Base-by-base conservation (phyloP, 208 protist genomes). In the Porcisia hertigi region DNA sequence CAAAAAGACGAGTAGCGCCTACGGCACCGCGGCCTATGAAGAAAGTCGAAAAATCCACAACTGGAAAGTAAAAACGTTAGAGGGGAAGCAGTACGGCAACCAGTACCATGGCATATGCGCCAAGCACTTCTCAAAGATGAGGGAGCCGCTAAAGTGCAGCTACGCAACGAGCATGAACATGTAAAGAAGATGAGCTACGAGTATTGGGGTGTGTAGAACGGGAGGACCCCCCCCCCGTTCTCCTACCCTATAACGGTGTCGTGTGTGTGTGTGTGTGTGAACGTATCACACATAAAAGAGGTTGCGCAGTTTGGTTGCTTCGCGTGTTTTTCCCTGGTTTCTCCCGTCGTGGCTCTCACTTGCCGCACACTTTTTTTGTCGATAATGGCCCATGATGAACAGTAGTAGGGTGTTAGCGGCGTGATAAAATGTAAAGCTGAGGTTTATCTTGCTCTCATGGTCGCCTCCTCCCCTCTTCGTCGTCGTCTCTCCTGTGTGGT, bases 151-250 rank as follows among this genome's bases (percentile, higher is more conserved):
- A 16, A 82, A 83, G 66, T 87, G 67, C 30, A 83, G 34, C 60
- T 84, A 85, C 2, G 87, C 92, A 0, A 95, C 88, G 36, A 86
- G 88, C 1, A 95, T 97, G 57, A 97, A 97, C 64, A 72, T 96
- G 18, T 96, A 65, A 92, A 41, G 53, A 71, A 43, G 34, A 63
- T 49, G 30, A 30, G 30, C 30, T 30, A 3, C 41, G 20, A 20
- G 41, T 52, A 67, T 34, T 67, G 63, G 25, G 9, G 20, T 49
- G n/a, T 30, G 41, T 49, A 1, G 7, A 49, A 52, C 41, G 41
- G 41, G 11, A 30, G 1, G 1, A 43, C 60, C 60, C 12, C 60
- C n/a, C 60, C 60, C n/a, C 34, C 34, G 60, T 36, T n/a, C 6
- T 43, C 18, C 16, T 23, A 36, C n/a, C 30, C 30, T 30, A 30